phyloP scores from a whole-genome alignment of 345 rosid genomes.

The Camelina hispida region DNA sequence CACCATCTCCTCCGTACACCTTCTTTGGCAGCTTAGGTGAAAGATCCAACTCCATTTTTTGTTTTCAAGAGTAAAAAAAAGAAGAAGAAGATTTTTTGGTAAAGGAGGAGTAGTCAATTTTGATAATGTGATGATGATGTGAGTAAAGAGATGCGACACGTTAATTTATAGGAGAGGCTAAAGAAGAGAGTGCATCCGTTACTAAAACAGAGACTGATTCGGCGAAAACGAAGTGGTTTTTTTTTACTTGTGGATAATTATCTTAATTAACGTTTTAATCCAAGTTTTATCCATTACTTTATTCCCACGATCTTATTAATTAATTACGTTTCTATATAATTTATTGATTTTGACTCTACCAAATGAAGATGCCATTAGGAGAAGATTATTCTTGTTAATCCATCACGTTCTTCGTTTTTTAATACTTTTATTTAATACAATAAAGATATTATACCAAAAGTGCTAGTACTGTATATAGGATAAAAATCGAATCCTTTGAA shows the following conservation, averaged over 20 bases:
- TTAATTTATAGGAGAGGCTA: constrained; percentile 13
- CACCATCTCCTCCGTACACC: constrained; percentile 73
- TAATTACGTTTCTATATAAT: not conserved
- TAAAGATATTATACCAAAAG: not conserved
- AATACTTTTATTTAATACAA: not conserved
- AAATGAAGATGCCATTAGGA: constrained; percentile 2
- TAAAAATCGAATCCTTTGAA: not conserved
- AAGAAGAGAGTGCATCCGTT: not conserved
- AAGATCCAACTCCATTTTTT: constrained; percentile 77
- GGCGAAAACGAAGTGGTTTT: not conserved
- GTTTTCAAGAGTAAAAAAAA: constrained; percentile 14
- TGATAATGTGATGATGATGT: constrained; percentile 12
- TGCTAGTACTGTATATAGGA: not conserved
- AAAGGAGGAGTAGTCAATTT: not conserved
- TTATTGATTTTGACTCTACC: constrained; percentile 32
- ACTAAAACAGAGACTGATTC: not conserved
- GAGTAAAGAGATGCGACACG: constrained; percentile 10
- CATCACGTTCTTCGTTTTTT: constrained; percentile 19
- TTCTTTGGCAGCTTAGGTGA: constrained; percentile 75
- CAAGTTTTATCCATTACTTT: constrained; percentile 8
- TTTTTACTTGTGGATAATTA: constrained; percentile 17
- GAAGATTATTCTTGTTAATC: not conserved
- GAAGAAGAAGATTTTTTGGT: not conserved
- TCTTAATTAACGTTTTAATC: constrained; percentile 5
- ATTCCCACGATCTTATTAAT: constrained; percentile 9